Evolutionary conservation across 2,329 filamentous ascomycete species (phyloP).

Genomic region (Fusarium acutatum): DNA sequence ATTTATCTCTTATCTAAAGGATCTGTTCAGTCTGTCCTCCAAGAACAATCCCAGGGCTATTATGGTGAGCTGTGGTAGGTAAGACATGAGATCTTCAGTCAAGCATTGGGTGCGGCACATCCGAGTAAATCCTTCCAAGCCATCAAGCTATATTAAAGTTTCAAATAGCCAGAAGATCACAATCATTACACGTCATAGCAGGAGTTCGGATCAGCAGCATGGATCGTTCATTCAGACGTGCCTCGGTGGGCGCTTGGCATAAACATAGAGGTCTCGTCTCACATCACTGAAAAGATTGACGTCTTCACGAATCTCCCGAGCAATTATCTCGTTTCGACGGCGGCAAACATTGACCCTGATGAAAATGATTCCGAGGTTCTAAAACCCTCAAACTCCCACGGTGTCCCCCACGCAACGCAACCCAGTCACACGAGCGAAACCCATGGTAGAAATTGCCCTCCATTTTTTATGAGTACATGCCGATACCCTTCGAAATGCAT

Average conservation of each 20-base stretch:
- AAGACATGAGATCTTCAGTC: background rate
- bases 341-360: slow-evolving; percentile 55
- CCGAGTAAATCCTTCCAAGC: background rate
- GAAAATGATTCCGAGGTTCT: slow-evolving; percentile 61
- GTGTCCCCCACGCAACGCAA: slow-evolving; percentile 50
- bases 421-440: slow-evolving; percentile 51
- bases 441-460: slow-evolving; percentile 53
- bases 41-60: background rate
- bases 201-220: background rate
- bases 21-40: background rate
- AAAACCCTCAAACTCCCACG: slow-evolving; percentile 57
- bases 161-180: background rate
- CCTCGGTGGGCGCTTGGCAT: slow-evolving; percentile 18
- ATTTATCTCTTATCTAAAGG: background rate
- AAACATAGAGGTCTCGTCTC: slow-evolving; percentile 29
- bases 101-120: background rate
- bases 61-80: background rate
- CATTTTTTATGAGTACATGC: slow-evolving; percentile 59
- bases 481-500: slow-evolving; percentile 55
- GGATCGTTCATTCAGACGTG: slow-evolving; percentile 16
- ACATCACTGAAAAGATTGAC: slow-evolving; percentile 37
- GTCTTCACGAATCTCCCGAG: slow-evolving; percentile 43
- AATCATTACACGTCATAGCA: slow-evolving; percentile 1
- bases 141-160: background rate
- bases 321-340: slow-evolving; percentile 47